Evolutionary conservation across 139 green algal genomes (phyloP).

Genomic region (Yamagishiella unicocca): DNA sequence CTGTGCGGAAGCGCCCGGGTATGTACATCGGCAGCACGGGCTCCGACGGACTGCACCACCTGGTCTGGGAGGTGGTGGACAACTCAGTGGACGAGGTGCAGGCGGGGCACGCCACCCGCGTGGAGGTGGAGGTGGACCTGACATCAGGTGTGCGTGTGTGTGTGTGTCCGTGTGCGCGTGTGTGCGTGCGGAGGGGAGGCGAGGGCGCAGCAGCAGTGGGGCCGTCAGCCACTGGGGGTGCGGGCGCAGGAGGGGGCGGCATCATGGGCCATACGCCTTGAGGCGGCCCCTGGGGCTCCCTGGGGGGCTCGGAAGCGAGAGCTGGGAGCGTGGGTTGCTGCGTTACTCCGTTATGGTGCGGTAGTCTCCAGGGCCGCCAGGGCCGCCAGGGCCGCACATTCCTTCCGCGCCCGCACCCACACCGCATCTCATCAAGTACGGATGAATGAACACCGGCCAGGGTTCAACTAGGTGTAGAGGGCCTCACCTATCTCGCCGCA

Average conservation of each 20-base stretch:
- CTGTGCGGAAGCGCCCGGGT: constrained; percentile 96
- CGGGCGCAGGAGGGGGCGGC: too few species aligned
- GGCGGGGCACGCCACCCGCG: constrained; percentile 79
- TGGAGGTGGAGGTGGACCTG: constrained; percentile 78
- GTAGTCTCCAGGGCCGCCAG: too few species aligned
- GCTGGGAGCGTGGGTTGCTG: too few species aligned
- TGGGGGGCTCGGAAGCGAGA: too few species aligned
- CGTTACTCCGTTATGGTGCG: too few species aligned
- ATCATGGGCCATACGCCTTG: too few species aligned
- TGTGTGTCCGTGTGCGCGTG: not conserved
- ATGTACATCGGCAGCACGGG: constrained; percentile 99
- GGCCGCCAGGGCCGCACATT: too few species aligned
- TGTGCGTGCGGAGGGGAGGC: not conserved
- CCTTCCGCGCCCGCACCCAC: too few species aligned
- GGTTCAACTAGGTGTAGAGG: too few species aligned
- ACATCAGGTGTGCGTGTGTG: constrained; percentile 44
- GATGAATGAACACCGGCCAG: too few species aligned
- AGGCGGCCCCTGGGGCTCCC: too few species aligned
- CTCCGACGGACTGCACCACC: constrained; percentile 92
- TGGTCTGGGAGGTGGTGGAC: constrained; percentile 98
- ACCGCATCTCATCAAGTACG: too few species aligned
- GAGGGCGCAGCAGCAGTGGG: not conserved
- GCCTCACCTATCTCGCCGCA: not conserved
- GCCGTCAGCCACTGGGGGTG: not conserved
- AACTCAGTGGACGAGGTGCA: constrained; percentile 96